These are phyloP conservation scores for Cyclotella baltica DNA, from an alignment of 108 stramenopile genomes.

Conservation along the genomic window DNA sequence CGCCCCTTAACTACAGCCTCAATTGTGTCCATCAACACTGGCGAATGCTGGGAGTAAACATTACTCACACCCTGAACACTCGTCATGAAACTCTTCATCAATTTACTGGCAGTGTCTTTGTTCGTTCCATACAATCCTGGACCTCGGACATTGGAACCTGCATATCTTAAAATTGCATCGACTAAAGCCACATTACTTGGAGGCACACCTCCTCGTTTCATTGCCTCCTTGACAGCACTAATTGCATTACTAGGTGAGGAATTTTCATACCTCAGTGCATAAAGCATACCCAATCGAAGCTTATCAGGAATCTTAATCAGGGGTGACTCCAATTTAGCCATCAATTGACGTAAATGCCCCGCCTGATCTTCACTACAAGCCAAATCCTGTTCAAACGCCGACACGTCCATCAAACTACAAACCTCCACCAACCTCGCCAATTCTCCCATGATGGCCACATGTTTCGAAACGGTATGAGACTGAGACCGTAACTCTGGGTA, in stretches of 20 bases:
- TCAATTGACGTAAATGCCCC: slow-evolving; percentile 87
- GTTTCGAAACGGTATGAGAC: slow-evolving; percentile 92
- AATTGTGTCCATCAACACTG: slow-evolving; percentile 92
- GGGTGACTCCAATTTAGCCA: slow-evolving; percentile 85
- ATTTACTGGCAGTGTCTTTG: slow-evolving; percentile 83
- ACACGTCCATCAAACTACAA: slow-evolving; percentile 96
- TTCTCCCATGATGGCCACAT: slow-evolving; percentile 98
- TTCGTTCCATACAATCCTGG: slow-evolving; percentile 93
- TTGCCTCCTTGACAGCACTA: slow-evolving; percentile 77
- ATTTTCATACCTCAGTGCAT: slow-evolving; percentile 96
- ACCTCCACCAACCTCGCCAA: slow-evolving; percentile 93
- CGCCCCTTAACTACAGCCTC: slow-evolving; percentile 88
- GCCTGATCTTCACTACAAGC: slow-evolving; percentile 95
- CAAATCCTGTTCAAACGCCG: slow-evolving; percentile 98
- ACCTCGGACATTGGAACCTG: slow-evolving; percentile 79
- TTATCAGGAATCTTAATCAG: slow-evolving; percentile 93
- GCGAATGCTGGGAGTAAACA: slow-evolving; percentile 98
- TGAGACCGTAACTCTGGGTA: slow-evolving; percentile 93
- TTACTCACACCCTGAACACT: slow-evolving; percentile 96
- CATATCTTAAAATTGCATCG: slow-evolving; percentile 91
- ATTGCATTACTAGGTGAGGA: slow-evolving; percentile 76
- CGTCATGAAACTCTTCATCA: slow-evolving; percentile 93
- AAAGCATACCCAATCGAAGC: slow-evolving; percentile 95
- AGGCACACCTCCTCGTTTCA: slow-evolving; percentile 91
- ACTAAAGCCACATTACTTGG: slow-evolving; percentile 91